A percentile compares a stretch with the other conserved stretches of the same genome.
Evolutionary conservation across 2,329 filamentous ascomycete species (phyloP).

Genomic region (Pseudogymnoascus sp.): DNA sequence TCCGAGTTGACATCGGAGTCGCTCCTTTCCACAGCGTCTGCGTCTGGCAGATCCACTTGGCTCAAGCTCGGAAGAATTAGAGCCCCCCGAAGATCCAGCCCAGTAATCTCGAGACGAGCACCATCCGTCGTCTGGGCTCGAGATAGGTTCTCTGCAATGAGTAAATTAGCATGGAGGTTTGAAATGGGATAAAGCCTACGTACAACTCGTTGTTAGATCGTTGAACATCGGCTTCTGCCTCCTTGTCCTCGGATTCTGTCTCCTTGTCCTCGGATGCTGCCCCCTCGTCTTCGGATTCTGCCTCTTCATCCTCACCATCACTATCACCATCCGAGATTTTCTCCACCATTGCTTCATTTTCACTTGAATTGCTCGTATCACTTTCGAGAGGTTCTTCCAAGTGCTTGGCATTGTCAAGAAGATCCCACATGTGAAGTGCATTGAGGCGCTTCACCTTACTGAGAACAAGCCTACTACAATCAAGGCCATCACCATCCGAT

Average conservation of each 20-base stretch:
- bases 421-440: neutral
- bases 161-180: neutral
- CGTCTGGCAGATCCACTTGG: neutral
- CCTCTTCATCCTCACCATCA: neutral
- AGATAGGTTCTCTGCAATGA: neutral
- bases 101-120: constrained; percentile 3
- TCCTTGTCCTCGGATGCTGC: neutral
- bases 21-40: neutral
- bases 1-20: neutral
- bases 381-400: neutral
- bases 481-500: neutral
- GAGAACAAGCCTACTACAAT: neutral
- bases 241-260: too few relatives aligned
- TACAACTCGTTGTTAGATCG: neutral
- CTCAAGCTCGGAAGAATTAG: neutral
- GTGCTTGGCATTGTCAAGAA: neutral
- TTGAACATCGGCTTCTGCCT: neutral
- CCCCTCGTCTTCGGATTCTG: neutral
- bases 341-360: neutral
- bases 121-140: neutral
- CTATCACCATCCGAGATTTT: neutral
- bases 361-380: neutral
- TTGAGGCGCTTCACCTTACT: neutral
- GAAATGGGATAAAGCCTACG: neutral
- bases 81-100: neutral